phyloP scores from a whole-genome alignment of 805 yeast species.

The Candida bentonensis region DNA sequence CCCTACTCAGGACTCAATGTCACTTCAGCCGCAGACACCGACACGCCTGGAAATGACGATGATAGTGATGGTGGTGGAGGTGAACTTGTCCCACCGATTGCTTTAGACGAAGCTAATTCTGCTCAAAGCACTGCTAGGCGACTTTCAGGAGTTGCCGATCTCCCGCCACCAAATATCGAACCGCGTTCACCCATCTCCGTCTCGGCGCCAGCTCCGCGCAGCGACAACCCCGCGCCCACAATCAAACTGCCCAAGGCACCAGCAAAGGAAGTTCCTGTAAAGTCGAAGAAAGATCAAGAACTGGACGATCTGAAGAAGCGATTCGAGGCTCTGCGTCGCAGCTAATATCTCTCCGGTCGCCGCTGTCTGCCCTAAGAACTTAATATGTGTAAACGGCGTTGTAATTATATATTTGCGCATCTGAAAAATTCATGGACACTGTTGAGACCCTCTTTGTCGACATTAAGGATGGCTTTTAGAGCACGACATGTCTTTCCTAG shows the following conservation, averaged over 20 bases:
- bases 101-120: neutral
- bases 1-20: slow-evolving; percentile 44
- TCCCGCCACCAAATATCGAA: slow-evolving; percentile 10
- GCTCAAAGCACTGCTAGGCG: slow-evolving; percentile 4
- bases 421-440: no score
- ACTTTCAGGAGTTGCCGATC: slow-evolving; percentile 8
- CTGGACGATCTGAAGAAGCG: slow-evolving; percentile 54
- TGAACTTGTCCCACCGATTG: neutral
- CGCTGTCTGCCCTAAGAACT: no score
- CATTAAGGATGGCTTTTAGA: slow-evolving; percentile 25
- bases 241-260: slow-evolving; percentile 9
- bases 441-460: no score
- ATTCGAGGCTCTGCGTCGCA: slow-evolving; percentile 57
- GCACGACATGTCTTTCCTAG: slow-evolving; percentile 68
- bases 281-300: slow-evolving; percentile 24
- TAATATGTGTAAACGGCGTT: no score
- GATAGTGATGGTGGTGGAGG: slow-evolving; percentile 9
- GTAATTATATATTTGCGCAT: no score
- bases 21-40: slow-evolving; percentile 15
- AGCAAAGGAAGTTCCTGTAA: slow-evolving; percentile 4
- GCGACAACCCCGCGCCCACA: slow-evolving; percentile 20
- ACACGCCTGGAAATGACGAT: slow-evolving; percentile 19
- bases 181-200: slow-evolving; percentile 19
- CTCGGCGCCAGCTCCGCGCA: slow-evolving; percentile 18
- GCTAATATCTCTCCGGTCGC: slow-evolving; percentile 1